A percentile compares a stretch with the other conserved stretches of the same genome.
These are phyloP conservation scores for Aureobasidium uvarum DNA, from an alignment of 2,329 filamentous ascomycete species.

Conservation along the genomic window DNA sequence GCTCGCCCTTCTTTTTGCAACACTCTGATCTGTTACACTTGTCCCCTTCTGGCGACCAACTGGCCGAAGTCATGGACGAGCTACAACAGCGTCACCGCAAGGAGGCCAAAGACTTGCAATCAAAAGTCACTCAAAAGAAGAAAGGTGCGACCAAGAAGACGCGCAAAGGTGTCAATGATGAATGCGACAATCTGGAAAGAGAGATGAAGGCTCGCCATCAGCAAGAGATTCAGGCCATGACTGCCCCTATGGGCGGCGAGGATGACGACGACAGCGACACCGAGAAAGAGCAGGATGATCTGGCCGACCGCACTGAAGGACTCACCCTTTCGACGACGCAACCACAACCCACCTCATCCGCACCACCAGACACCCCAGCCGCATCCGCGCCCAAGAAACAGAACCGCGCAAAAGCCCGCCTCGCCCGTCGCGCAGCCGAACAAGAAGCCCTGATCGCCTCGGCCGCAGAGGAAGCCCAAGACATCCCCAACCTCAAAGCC, in stretches of 20 bases:
- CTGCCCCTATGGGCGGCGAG: not conserved
- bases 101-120: conserved; percentile 83
- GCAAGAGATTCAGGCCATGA: conserved; percentile 49
- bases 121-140: conserved; percentile 88
- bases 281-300: conserved; percentile 2
- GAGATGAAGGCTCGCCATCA: conserved; percentile 57
- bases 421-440: conserved; percentile 85
- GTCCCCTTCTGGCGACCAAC: not conserved
- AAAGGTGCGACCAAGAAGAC: conserved; percentile 88
- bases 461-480: conserved; percentile 72
- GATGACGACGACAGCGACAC: not conserved
- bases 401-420: conserved; percentile 86
- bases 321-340: not conserved
- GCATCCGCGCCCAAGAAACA: conserved; percentile 60
- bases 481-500: conserved; percentile 69
- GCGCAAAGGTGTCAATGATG: conserved; percentile 59
- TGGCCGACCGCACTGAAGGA: not conserved
- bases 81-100: conserved; percentile 78
- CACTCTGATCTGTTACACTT: conserved; percentile 4
- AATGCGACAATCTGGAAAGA: conserved; percentile 58
- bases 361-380: conserved; percentile 26
- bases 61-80: conserved; percentile 60
- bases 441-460: conserved; percentile 65
- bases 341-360: conserved; percentile 29
- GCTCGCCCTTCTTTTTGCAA: conserved; percentile 1